Percentiles rank a stretch among this genome's conserved stretches.
Evolutionary conservation across 225 moss, liverwort and hornwort genomes (phyloP).

Genomic region (Neckera pumila): DNA sequence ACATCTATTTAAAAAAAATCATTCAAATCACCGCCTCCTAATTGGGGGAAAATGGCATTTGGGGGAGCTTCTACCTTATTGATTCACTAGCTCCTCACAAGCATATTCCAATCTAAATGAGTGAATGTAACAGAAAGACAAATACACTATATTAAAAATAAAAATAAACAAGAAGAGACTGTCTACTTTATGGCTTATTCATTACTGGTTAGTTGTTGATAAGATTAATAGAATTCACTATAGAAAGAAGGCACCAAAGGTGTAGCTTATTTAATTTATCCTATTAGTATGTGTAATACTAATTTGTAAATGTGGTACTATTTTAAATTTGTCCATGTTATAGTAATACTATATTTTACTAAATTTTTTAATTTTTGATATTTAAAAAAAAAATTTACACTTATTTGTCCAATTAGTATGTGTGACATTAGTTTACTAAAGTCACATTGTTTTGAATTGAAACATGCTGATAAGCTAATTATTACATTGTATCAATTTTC

Average conservation of each 20-base stretch:
- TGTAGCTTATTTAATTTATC: background rate
- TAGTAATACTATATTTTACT: accelerated
- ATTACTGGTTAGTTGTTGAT: background rate
- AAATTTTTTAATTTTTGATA: background rate
- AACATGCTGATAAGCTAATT: background rate
- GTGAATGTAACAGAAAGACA: background rate
- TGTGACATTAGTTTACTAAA: background rate
- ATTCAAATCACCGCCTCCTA: background rate
- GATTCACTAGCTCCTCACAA: accelerated
- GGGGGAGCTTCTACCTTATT: background rate
- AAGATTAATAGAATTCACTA: background rate
- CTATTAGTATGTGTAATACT: accelerated
- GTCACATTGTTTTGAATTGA: background rate
- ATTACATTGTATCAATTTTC: background rate
- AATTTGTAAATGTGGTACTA: background rate
- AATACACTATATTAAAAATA: background rate
- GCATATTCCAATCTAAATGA: background rate
- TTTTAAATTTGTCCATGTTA: background rate
- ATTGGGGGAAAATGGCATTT: background rate
- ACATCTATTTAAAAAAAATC: background rate
- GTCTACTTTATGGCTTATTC: background rate
- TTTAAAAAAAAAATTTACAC: background rate
- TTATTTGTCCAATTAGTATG: background rate
- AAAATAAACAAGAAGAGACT: background rate
- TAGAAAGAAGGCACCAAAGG: background rate